Evolutionary conservation across 148 eudicot genomes (phyloP).

Genomic region (Diospyros kaki): DNA sequence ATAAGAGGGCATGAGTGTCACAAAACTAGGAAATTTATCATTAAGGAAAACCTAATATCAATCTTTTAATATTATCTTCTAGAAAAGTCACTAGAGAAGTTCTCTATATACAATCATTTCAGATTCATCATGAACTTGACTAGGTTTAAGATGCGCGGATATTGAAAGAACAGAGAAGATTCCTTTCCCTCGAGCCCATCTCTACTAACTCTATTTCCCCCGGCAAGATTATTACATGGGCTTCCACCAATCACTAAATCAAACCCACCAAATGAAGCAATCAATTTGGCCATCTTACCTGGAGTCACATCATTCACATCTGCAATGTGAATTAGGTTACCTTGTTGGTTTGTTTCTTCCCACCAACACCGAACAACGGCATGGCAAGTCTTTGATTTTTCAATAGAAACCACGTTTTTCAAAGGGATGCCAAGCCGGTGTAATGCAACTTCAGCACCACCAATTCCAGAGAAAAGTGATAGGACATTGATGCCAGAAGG

Average conservation of each 20-base stretch:
- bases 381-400: slow-evolving; percentile 17
- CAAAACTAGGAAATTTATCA: too few relatives aligned
- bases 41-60: too few relatives aligned
- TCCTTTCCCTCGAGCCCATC: slow-evolving; percentile 35
- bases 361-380: slow-evolving; percentile 29
- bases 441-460: slow-evolving; percentile 46
- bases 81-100: too few relatives aligned
- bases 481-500: slow-evolving; percentile 37
- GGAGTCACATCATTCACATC: slow-evolving; percentile 24
- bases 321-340: slow-evolving; percentile 23
- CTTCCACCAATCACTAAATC: slow-evolving; percentile 50
- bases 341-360: slow-evolving; percentile 32
- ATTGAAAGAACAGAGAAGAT: slow-evolving; percentile 34
- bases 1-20: too few relatives aligned
- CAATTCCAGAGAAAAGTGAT: slow-evolving; percentile 50
- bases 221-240: slow-evolving; percentile 46
- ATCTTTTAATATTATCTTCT: too few relatives aligned
- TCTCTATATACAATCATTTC: background rate
- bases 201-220: slow-evolving; percentile 30
- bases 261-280: slow-evolving; percentile 25
- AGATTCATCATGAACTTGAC: slow-evolving; percentile 16
- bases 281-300: slow-evolving; percentile 7
- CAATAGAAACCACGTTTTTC: slow-evolving; percentile 39
- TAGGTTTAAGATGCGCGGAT: slow-evolving; percentile 23
- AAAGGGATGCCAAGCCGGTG: slow-evolving; percentile 34